Conservation (phyloP, 2,329 filamentous ascomycete genomes). For the Botrytis sinoallii region DNA sequence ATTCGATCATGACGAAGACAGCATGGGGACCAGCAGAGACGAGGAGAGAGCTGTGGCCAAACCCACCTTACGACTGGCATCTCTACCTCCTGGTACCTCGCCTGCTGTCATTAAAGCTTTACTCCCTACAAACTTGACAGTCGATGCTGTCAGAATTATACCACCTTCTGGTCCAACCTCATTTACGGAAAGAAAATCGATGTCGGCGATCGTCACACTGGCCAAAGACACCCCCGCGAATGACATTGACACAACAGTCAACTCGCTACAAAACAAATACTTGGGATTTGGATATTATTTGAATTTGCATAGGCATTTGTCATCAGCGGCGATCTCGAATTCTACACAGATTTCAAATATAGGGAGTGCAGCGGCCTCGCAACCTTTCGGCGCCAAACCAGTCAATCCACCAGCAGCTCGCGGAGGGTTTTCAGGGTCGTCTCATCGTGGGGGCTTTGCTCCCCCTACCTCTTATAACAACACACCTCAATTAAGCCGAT, state of each 20-base stretch:
- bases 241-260: constrained; percentile 80
- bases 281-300: constrained; percentile 82
- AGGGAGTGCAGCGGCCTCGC: constrained; percentile 44
- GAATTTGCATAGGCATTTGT: constrained; percentile 76
- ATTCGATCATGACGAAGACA: constrained; percentile 43
- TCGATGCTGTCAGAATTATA: constrained; percentile 72
- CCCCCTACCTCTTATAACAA: constrained; percentile 70
- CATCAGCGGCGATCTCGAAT: constrained; percentile 64
- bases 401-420: constrained; percentile 47
- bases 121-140: constrained; percentile 56
- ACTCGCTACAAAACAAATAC: constrained; percentile 75
- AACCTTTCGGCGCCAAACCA: constrained; percentile 76
- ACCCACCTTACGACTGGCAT: constrained; percentile 60
- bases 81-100: constrained; percentile 58
- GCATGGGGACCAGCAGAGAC: constrained; percentile 42
- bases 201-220: constrained; percentile 76
- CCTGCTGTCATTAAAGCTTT: constrained; percentile 58
- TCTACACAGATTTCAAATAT: constrained; percentile 45
- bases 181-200: constrained; percentile 64
- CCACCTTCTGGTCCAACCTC: constrained; percentile 49
- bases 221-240: constrained; percentile 76
- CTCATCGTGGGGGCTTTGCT: constrained; percentile 64
- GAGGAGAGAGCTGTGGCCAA: constrained; percentile 57
- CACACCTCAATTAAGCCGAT: constrained; percentile 40
- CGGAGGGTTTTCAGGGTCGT: constrained; percentile 43